phyloP scores from a whole-genome alignment of 2,329 filamentous ascomycete species.

The Beauveria brongniartii region DNA sequence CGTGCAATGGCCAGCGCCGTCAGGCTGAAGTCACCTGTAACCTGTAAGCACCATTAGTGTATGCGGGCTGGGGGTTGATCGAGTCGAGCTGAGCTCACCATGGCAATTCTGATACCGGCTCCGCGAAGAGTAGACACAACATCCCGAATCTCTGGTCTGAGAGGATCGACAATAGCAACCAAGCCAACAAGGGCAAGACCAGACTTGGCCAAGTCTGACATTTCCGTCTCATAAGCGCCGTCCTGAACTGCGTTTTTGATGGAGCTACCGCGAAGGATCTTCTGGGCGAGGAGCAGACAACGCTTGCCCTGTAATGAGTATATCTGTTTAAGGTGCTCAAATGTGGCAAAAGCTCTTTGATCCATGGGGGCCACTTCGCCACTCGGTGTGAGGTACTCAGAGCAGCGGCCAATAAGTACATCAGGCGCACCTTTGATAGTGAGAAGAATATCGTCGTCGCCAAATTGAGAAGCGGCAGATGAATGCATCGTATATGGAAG shows the following conservation, averaged over 20 bases:
- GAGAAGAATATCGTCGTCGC: slow-evolving; percentile 39
- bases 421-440: slow-evolving; percentile 78
- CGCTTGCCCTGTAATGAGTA: slow-evolving; percentile 64
- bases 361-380: slow-evolving; percentile 46
- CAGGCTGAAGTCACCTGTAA: slow-evolving; percentile 70
- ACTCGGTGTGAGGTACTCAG: slow-evolving; percentile 45
- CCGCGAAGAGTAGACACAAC: slow-evolving; percentile 58
- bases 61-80: neutral
- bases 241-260: slow-evolving; percentile 34
- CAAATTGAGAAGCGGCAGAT: slow-evolving; percentile 26
- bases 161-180: slow-evolving; percentile 70
- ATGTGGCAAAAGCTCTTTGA: slow-evolving; percentile 30
- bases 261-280: slow-evolving; percentile 37
- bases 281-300: slow-evolving; percentile 59
- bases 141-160: slow-evolving; percentile 62
- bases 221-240: slow-evolving; percentile 42
- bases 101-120: slow-evolving; percentile 68
- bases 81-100: slow-evolving; percentile 39
- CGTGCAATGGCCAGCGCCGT: slow-evolving; percentile 66
- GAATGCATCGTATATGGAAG: slow-evolving; percentile 29
- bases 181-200: slow-evolving; percentile 65
- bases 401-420: slow-evolving; percentile 58
- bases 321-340: slow-evolving; percentile 55
- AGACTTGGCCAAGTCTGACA: slow-evolving; percentile 43
- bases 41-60: slow-evolving; percentile 25